Conservation (phyloP, 352 stramenopile genomes). For the Paralagenidium karlingii region DNA sequence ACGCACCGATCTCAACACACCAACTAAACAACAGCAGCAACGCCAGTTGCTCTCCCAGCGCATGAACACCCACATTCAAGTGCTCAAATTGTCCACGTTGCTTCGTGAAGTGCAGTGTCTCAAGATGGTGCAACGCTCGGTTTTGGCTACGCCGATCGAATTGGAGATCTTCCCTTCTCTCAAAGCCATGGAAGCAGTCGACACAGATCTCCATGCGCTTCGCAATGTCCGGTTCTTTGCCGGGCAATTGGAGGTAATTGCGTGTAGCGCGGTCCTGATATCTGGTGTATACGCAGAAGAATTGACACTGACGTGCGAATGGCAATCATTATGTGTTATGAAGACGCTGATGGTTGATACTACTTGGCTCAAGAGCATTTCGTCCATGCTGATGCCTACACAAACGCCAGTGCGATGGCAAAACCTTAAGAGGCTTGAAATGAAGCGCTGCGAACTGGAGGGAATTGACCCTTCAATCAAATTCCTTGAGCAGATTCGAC, state of each 20-base stretch:
- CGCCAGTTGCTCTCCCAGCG: constrained; percentile 11
- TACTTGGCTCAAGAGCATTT: too few relatives aligned
- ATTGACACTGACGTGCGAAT: too few relatives aligned
- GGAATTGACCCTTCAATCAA: constrained; percentile 44
- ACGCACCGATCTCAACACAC: background rate
- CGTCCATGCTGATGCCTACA: too few relatives aligned
- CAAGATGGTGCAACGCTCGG: constrained; percentile 31
- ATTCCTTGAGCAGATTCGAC: constrained; percentile 19
- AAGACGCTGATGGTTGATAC: too few relatives aligned
- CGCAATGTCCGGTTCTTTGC: constrained; percentile 57
- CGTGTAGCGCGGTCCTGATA: too few relatives aligned
- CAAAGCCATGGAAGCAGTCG: constrained; percentile 39
- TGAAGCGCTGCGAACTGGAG: constrained; percentile 51
- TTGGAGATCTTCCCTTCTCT: constrained; percentile 78
- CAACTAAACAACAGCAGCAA: background rate
- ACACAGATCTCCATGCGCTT: constrained; percentile 24
- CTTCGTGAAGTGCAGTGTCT: constrained; percentile 55
- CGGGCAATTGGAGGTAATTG: too few relatives aligned
- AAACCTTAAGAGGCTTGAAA: constrained; percentile 32
- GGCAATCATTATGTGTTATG: too few relatives aligned
- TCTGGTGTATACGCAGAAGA: too few relatives aligned
- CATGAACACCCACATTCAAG: constrained; percentile 62
- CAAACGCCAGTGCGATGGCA: constrained; percentile 13
- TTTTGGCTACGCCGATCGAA: constrained; percentile 25
- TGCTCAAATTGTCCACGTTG: constrained; percentile 81